Conservation (phyloP, 192 early-diverging fungal species). For the Coemansia sp. region DNA sequence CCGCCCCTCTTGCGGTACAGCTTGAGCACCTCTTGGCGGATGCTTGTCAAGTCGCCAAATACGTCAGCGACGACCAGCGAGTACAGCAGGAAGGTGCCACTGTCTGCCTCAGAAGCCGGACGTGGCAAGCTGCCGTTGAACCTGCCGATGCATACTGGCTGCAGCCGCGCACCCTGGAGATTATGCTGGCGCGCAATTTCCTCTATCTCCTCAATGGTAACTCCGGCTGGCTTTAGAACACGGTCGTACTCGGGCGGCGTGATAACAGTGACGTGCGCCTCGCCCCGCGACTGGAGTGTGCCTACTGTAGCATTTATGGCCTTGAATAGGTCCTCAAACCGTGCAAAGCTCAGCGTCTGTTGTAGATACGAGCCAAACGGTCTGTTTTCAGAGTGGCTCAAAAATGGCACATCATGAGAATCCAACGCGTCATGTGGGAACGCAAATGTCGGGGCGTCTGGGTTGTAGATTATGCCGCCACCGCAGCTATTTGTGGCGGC, state of each 20-base stretch:
- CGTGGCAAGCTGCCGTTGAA: slow-evolving; percentile 44
- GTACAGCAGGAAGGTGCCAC: slow-evolving; percentile 24
- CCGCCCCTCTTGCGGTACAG: slow-evolving; percentile 63
- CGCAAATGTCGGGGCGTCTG: slow-evolving; percentile 26
- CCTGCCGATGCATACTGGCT: slow-evolving; percentile 62
- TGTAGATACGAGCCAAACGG: slow-evolving; percentile 58
- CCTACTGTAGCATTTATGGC: slow-evolving; percentile 47
- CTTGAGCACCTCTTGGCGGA: slow-evolving; percentile 58
- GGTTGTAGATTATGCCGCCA: slow-evolving; percentile 38
- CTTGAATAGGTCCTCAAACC: slow-evolving; percentile 55
- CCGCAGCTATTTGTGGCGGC: background rate
- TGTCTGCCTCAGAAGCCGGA: slow-evolving; percentile 10
- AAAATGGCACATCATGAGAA: slow-evolving; percentile 49
- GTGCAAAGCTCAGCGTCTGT: slow-evolving; percentile 59
- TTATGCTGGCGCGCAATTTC: slow-evolving; percentile 48
- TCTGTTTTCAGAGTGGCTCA: slow-evolving; percentile 31
- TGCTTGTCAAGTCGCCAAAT: slow-evolving; percentile 43
- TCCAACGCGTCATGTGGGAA: slow-evolving; percentile 44
- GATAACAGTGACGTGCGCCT: slow-evolving; percentile 72
- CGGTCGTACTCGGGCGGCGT: slow-evolving; percentile 64
- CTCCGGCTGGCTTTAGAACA: slow-evolving; percentile 54
- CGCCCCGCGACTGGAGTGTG: slow-evolving; percentile 55
- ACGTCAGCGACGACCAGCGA: slow-evolving; percentile 55
- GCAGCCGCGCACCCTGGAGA: slow-evolving; percentile 60
- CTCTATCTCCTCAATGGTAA: slow-evolving; percentile 68